Conservation (phyloP, 148 eudicot species). For the Arctostaphylos glauca region DNA sequence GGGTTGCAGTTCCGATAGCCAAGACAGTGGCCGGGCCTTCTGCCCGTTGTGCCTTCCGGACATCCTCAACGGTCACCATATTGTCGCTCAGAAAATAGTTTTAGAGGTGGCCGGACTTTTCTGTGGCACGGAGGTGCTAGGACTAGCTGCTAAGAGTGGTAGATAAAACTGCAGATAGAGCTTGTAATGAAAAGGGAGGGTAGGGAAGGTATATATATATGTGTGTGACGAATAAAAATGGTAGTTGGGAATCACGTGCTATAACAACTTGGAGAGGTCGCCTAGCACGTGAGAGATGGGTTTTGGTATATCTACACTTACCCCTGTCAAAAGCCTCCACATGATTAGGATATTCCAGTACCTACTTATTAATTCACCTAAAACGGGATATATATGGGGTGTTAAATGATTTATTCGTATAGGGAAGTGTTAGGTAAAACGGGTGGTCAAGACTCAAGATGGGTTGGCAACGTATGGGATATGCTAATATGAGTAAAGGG, state of each 20-base stretch:
- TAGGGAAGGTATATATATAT: background rate
- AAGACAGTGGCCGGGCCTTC: constrained; percentile 40
- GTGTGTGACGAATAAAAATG: background rate
- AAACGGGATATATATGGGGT: background rate
- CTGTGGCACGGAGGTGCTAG: background rate
- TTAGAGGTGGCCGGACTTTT: background rate
- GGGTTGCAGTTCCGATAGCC: constrained; percentile 44
- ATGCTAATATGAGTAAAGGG: too few relatives aligned
- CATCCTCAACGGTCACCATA: constrained; percentile 45
- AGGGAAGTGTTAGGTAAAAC: background rate
- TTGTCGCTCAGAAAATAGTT: background rate
- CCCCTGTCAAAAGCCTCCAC: background rate
- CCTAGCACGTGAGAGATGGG: constrained; percentile 3
- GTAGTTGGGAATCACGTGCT: constrained; percentile 13
- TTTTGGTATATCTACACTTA: background rate
- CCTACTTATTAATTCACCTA: background rate
- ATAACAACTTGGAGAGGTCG: background rate
- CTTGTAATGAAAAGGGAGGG: background rate
- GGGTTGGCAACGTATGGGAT: background rate
- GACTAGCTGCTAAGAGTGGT: background rate
- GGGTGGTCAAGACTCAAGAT: constrained; percentile 1
- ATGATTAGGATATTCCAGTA: background rate
- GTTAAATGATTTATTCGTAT: background rate
- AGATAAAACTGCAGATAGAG: background rate
- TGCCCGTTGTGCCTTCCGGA: constrained; percentile 35